These are phyloP conservation scores for Coffea canephora DNA, from an alignment of 257 asterid genomes.

Conservation along the genomic window DNA sequence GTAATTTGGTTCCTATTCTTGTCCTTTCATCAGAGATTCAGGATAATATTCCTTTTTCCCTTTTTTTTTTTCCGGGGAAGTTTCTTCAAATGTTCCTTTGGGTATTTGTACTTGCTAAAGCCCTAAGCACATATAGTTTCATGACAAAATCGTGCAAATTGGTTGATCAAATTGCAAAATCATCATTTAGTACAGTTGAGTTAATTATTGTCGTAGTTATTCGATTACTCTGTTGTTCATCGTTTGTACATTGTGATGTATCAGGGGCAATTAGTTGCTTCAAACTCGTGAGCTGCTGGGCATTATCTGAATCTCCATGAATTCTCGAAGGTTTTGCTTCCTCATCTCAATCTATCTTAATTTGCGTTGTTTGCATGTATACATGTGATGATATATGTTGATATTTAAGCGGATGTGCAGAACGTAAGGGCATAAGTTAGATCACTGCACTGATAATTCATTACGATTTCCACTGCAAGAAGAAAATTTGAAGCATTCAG, in stretches of 20 bases:
- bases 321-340: conserved; percentile 50
- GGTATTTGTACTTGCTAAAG: not conserved
- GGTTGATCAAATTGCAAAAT: not conserved
- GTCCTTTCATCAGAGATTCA: not conserved
- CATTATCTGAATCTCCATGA: conserved; percentile 39
- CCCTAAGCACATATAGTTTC: not conserved
- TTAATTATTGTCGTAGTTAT: not conserved
- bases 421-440: not conserved
- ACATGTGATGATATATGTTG: not conserved
- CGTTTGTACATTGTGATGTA: not conserved
- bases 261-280: not conserved
- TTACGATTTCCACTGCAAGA: not conserved
- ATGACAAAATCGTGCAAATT: not conserved
- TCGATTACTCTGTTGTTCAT: not conserved
- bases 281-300: not conserved
- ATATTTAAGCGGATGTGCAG: not conserved
- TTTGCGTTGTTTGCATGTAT: not conserved
- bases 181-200: not conserved
- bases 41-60: not conserved
- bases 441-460: not conserved
- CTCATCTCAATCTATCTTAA: not conserved
- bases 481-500: not conserved
- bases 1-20: not conserved
- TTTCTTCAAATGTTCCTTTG: not conserved
- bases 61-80: not conserved